Percentiles rank a stretch among this genome's conserved stretches.
phyloP scores from a whole-genome alignment of 1,139 yeast species.

The Taiozyma onychis region DNA sequence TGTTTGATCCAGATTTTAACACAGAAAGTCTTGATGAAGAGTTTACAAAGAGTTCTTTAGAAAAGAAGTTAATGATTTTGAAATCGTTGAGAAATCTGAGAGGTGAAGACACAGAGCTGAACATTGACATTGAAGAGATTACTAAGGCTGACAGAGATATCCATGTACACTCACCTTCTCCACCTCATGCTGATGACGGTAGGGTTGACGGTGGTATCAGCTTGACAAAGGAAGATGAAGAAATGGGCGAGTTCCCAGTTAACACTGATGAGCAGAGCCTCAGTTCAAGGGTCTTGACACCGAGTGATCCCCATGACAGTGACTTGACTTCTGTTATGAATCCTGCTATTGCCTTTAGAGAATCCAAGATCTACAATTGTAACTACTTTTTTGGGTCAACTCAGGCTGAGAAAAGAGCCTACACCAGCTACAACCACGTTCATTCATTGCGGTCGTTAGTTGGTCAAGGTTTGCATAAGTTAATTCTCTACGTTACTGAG shows the following conservation, averaged over 20 bases:
- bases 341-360: conserved; percentile 44
- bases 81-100: conserved; percentile 28
- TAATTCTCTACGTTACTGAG: conserved; percentile 43
- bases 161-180: conserved; percentile 30
- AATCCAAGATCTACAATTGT: conserved; percentile 53
- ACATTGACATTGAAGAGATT: conserved; percentile 31
- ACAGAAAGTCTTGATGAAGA: conserved; percentile 22
- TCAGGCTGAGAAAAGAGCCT: conserved; percentile 41
- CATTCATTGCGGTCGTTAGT: conserved; percentile 58
- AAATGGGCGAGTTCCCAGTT: background rate
- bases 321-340: conserved; percentile 24
- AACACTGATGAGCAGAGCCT: conserved; percentile 20
- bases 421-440: conserved; percentile 50
- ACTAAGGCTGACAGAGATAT: conserved; percentile 16
- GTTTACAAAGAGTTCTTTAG: conserved; percentile 20
- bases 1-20: conserved; percentile 62
- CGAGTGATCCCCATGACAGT: conserved; percentile 25
- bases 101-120: conserved; percentile 28
- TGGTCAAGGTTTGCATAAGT: conserved; percentile 63
- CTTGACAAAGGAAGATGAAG: conserved; percentile 1
- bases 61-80: conserved; percentile 28
- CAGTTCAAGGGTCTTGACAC: conserved; percentile 21
- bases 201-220: background rate
- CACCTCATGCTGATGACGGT: conserved; percentile 22
- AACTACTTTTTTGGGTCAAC: conserved; percentile 41